Base-by-base conservation (phyloP, 257 asterid species). In the Solanum sejunctum region DNA sequence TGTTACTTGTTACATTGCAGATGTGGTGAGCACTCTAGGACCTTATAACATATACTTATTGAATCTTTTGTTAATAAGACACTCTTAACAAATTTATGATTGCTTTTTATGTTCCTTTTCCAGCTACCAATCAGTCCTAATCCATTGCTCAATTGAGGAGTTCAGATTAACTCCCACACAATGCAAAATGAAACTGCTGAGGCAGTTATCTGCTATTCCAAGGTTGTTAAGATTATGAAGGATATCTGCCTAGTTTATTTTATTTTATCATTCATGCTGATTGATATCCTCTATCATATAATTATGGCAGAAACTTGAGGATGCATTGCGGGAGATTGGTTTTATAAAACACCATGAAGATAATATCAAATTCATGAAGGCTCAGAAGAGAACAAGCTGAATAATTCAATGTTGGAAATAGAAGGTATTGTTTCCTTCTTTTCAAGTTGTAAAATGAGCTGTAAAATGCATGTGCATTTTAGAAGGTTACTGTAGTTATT, bases 261-360 rank as follows among this genome's bases (percentile, higher is more conserved):
- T 82, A 56, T 77, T 83, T 73, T 71, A 54, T 36, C 56, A 64
- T 28, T 56, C 58, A 57, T 28, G 28, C 28, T 26, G 28, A 26
- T 26, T 26, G 28, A 26, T 26, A 26, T 26, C 28, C 28, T 26
- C 28, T 26, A 26, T 26, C 28, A 26, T 26, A 26, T 26, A 26
- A 26, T 26, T 26, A 26, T 26, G 28, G 28, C 28, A 26, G 28
- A 26, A 26, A 26, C 28, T 26, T 26, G 28, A 26, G 28, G 28
- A 26, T 26, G 28, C 28, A 26, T 26, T 26, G 28, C 28, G 28
- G 28, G 28, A 26, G 28, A 26, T 26, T 26, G 28, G 28, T 26
- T 26, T 26, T 26, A 1, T 1, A 28, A 94, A 93, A 87, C 98
- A 96, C 52, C 88, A 92, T 18, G 98, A 93, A 86, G 96, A 87